Evolutionary conservation across 1,284 basidiomycete genomes (phyloP).

Genomic region (Apiotrichum domesticum): DNA sequence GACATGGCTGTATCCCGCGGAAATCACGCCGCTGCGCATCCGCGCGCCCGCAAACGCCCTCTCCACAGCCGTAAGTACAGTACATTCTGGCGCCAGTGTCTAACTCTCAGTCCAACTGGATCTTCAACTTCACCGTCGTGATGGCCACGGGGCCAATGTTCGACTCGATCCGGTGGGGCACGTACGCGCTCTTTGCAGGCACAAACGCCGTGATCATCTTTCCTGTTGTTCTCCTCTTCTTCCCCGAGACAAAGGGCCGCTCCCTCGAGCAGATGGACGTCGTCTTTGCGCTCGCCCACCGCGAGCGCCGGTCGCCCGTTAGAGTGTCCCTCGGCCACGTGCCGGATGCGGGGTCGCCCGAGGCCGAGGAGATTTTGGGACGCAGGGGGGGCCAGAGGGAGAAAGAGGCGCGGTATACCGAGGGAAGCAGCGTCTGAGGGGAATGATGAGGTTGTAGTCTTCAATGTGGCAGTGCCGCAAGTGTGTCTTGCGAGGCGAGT

Average conservation of each 20-base stretch:
- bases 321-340: conserved; percentile 17
- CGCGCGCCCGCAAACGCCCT: conserved; percentile 63
- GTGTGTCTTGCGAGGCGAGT: too few relatives aligned
- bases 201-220: conserved; percentile 36
- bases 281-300: conserved; percentile 33
- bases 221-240: conserved; percentile 34
- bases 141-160: conserved; percentile 40
- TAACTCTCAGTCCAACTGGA: conserved; percentile 40
- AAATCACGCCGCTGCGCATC: conserved; percentile 51
- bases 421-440: too few relatives aligned
- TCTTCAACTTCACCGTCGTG: conserved; percentile 35
- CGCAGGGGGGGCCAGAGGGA: too few relatives aligned
- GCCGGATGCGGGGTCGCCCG: conserved; percentile 24
- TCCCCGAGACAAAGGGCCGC: conserved; percentile 31
- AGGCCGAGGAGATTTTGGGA: conserved; percentile 33
- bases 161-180: conserved; percentile 33
- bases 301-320: conserved; percentile 24
- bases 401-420: too few relatives aligned
- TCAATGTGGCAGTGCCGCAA: too few relatives aligned
- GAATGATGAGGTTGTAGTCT: too few relatives aligned
- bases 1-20: conserved; percentile 42
- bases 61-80: conserved; percentile 53
- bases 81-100: not conserved
- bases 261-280: conserved; percentile 27
- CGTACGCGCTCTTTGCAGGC: conserved; percentile 39